These are phyloP conservation scores for Daldinia sp. DNA, from an alignment of 2,329 filamentous ascomycete genomes.

Conservation along the genomic window DNA sequence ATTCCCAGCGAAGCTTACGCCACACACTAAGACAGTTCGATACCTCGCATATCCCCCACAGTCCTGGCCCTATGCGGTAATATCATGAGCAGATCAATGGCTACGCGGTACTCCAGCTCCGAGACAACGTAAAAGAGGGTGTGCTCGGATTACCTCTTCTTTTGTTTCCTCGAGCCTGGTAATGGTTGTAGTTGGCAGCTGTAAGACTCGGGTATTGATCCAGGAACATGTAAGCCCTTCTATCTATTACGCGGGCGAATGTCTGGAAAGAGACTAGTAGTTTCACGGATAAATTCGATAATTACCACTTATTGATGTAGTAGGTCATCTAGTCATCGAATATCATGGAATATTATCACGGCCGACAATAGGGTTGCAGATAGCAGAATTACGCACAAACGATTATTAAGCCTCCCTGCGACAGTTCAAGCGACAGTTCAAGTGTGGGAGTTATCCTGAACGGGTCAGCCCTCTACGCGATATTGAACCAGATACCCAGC, in stretches of 20 bases:
- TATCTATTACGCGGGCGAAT: conserved; percentile 25
- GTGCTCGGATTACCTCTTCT: conserved; percentile 32
- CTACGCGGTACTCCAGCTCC: conserved; percentile 15
- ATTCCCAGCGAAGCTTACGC: conserved; percentile 5
- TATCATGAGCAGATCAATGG: conserved; percentile 24
- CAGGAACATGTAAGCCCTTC: conserved; percentile 15
- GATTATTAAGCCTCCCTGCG: conserved; percentile 24
- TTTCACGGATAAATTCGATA: conserved; percentile 35
- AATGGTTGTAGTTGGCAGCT: neutral
- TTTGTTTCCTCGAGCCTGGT: conserved; percentile 22
- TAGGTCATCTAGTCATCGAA: no score
- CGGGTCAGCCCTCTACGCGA: conserved; percentile 6
- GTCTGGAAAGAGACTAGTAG: conserved; percentile 28
- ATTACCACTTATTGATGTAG: conserved; percentile 5
- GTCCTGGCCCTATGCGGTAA: conserved; percentile 14
- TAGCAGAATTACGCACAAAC: conserved; percentile 30
- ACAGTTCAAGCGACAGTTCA: conserved; percentile 29
- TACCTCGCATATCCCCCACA: conserved; percentile 34
- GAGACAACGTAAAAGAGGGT: conserved; percentile 25
- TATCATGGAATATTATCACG: conserved; percentile 11
- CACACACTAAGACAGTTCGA: conserved; percentile 18
- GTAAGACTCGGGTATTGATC: conserved; percentile 11
- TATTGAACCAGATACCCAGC: conserved; percentile 5
- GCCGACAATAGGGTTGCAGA: conserved; percentile 10
- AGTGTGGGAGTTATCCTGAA: conserved; percentile 30